Conservation (phyloP, 2,329 filamentous ascomycete genomes). For the Diplodia mutila region DNA sequence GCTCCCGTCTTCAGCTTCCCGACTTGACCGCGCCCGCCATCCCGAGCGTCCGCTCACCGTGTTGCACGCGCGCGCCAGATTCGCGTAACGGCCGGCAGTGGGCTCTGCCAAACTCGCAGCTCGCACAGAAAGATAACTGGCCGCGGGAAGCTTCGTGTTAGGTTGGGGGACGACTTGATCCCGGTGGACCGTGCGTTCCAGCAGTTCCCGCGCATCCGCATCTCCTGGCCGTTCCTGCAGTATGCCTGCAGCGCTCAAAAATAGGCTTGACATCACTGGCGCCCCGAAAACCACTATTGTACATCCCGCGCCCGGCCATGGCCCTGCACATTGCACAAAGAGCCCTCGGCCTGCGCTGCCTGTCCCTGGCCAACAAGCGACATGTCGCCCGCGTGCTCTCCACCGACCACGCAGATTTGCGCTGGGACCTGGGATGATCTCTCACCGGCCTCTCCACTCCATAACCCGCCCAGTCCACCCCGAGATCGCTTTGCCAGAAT, state of each 20-base stretch:
- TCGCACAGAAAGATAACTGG: neutral
- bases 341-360: neutral
- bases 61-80: neutral
- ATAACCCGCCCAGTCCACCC: slow-evolving; percentile 3
- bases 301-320: slow-evolving; percentile 1
- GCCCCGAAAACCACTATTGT: neutral
- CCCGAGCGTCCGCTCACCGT: neutral
- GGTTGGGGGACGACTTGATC: slow-evolving; percentile 3
- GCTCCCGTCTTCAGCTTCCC: neutral
- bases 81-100: neutral
- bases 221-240: slow-evolving; percentile 22
- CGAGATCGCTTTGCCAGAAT: slow-evolving; percentile 14
- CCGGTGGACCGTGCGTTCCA: neutral
- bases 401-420: slow-evolving; percentile 22
- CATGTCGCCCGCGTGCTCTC: neutral
- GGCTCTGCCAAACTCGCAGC: neutral
- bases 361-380: neutral
- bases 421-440: slow-evolving; percentile 18
- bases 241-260: slow-evolving; percentile 7
- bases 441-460: slow-evolving; percentile 18
- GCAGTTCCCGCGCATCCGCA: slow-evolving; percentile 18
- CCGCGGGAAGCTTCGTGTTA: slow-evolving; percentile 8
- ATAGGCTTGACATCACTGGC: slow-evolving; percentile 9
- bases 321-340: slow-evolving; percentile 2
- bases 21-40: neutral